Conservation (phyloP, 176 grass and related monocot genomes). For the Dendrocalamus sinicus region DNA sequence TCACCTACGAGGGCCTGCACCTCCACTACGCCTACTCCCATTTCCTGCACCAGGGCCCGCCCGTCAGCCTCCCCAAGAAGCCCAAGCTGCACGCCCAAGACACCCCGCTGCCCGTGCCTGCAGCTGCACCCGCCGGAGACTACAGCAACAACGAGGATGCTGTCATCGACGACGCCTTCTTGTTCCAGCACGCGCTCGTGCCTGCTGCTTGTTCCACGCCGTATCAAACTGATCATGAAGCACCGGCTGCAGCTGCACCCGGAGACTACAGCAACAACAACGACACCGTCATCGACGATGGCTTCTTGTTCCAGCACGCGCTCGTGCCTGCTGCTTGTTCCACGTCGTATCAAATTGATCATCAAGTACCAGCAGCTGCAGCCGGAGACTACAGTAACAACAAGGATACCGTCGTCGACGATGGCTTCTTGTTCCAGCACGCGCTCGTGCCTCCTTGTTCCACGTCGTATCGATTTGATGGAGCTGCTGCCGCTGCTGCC, state of each 20-base stretch:
- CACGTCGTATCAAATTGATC: not conserved
- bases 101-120: no score
- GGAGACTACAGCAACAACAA: not conserved
- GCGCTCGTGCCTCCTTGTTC: not conserved
- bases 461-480: not conserved
- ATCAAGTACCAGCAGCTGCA: constrained; percentile 2
- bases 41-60: constrained; percentile 36
- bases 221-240: not conserved
- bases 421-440: not conserved
- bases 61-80: constrained; percentile 47
- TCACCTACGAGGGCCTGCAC: constrained; percentile 95
- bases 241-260: constrained; percentile 1
- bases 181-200: not conserved
- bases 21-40: constrained; percentile 90
- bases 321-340: not conserved
- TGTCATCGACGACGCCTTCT: not conserved
- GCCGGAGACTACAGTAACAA: not conserved
- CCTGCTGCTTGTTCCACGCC: not conserved
- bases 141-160: no score
- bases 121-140: constrained; percentile 21
- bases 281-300: not conserved
- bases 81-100: constrained; percentile 39
- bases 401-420: no score
- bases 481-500: no score
- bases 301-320: not conserved